These are phyloP conservation scores for Rhodamnia rubescens DNA, from an alignment of 345 rosid genomes.

Conservation along the genomic window DNA sequence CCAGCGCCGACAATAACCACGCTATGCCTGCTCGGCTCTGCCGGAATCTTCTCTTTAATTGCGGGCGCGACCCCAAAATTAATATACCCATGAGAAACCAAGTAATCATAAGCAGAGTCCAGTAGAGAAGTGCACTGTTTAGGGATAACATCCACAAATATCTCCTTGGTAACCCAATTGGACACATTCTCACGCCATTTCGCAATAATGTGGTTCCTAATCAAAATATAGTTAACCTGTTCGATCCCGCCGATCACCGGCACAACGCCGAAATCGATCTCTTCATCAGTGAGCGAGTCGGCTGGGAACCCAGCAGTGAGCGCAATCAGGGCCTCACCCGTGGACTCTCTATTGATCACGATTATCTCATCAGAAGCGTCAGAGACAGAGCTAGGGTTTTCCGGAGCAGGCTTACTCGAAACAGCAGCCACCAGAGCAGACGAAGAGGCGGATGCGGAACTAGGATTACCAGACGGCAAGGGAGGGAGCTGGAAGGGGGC, in stretches of 20 bases:
- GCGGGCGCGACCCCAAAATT: slow-evolving; percentile 82
- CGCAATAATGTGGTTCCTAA: slow-evolving; percentile 76
- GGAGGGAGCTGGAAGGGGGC: slow-evolving; percentile 21
- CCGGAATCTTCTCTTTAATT: slow-evolving; percentile 54
- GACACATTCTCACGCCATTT: slow-evolving; percentile 78
- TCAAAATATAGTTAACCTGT: slow-evolving; percentile 90
- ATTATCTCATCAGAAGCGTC: slow-evolving; percentile 76
- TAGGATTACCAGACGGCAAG: slow-evolving; percentile 6
- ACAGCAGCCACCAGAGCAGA: slow-evolving; percentile 15
- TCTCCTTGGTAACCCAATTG: slow-evolving; percentile 66
- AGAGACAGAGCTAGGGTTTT: slow-evolving; percentile 5
- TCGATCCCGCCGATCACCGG: slow-evolving; percentile 81
- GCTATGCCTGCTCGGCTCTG: slow-evolving; percentile 36
- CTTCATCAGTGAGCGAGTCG: slow-evolving; percentile 81
- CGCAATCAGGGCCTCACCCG: slow-evolving; percentile 76
- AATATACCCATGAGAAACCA: slow-evolving; percentile 67
- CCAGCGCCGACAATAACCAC: slow-evolving; percentile 87
- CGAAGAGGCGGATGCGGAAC: not conserved
- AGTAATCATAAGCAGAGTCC: slow-evolving; percentile 71
- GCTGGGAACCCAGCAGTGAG: slow-evolving; percentile 95
- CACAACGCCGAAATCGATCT: slow-evolving; percentile 74
- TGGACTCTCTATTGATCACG: slow-evolving; percentile 83
- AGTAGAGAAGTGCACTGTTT: slow-evolving; percentile 55
- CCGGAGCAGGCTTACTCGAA: not conserved
- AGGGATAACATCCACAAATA: slow-evolving; percentile 56